Base-by-base conservation (phyloP, 306 rosid species). In the Acmispon strigosus region DNA sequence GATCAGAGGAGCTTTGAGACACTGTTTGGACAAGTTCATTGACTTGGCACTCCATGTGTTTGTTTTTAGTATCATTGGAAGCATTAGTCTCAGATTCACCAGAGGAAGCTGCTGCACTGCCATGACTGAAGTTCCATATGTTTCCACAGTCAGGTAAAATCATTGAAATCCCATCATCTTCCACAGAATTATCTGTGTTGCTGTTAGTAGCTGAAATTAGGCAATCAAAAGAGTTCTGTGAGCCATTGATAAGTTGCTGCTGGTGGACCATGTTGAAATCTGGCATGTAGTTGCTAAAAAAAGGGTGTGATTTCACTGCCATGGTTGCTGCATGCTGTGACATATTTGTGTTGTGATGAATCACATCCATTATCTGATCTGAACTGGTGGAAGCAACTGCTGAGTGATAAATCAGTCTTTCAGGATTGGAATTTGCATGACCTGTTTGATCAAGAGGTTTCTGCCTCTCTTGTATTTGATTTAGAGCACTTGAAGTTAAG, bases 131-230 rank as follows among this genome's bases (percentile, higher is more conserved):
- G 83, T 56, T 92, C 96, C 88, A 82, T 6, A 83, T 57, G 73
- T 76, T 88, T 72, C 78, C 67, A 48, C 83, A 70, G 54, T 82
- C 91, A 42, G 88, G 73, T 66, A 88, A 68, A 15, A 88, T 67
- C 76, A 70, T 77, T 74, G 98, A 86, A 56, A 84, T 83, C 15
- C 86, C 86, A 42, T 86, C 63, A 69, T 78, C 83, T 64, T 74
- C 74, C 0, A 57, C 11, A 42, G 85, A 82, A 9, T 48, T 55
- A 15, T 78, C 83, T 20, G 78, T 74, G 78, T 65, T 74, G 59
- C 80, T 78, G 29, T 69, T 78, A 29, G 60, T 48, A 36, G 67
- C 75, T 32, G 86, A 82, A 71, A 82, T 12, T 62, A 78, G 74
- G 54, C 78, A 78, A 58, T 73, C 77, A 20, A 57, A 16, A 61